Base-by-base conservation (phyloP, 805 yeast genomes). In the baker's yeast (Saccharomyces cerevisiae) region DNA sequence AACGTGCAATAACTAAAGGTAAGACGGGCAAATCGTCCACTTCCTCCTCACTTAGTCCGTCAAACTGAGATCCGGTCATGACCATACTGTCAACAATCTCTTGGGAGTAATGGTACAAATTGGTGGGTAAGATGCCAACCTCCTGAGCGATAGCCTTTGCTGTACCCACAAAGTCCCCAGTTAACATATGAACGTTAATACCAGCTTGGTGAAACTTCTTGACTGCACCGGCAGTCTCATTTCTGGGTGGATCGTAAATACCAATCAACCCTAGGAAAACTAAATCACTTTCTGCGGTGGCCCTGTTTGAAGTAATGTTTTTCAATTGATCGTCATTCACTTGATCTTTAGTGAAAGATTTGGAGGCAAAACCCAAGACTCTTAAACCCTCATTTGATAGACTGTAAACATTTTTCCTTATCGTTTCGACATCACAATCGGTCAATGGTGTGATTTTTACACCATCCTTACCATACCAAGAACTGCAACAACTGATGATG, bases 171-270 rank as follows among this genome's bases (percentile, higher is more conserved):
- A 87, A 80, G 71, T 91, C 97, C 63, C 97, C 97, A 8, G 99
- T 94, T 60, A 94, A 88, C 98, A 94, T 94, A 53, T 92, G 88
- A n/a, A 94, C 95, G 62, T 89, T 95, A 47, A 94, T 97, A 49
- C 98, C 97, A 54, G 97, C 96, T 63, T 83, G 82, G 77, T 90
- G 82, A 57, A 94, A 79, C 59, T 81, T 76, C 32, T 87, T 78
- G 53, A 94, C 82, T 0, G 97, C 87, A 51, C 77, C 75, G 41
- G 82, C 79, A 6, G 94, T 97, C 61, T 85, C 85, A 11, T 89
- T 85, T 65, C 99, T 82, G 53, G 99, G 99, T 9, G 99, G 99
- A 73, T 94, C 99, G 62, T 89, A 89, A 89, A 94, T 90, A 56
- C 97, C 98, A 59, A 89, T 78, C 47, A 94, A 70, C 6, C 99